Conservation (phyloP, 2,329 filamentous ascomycete genomes). For the Claviceps fusiformis region DNA sequence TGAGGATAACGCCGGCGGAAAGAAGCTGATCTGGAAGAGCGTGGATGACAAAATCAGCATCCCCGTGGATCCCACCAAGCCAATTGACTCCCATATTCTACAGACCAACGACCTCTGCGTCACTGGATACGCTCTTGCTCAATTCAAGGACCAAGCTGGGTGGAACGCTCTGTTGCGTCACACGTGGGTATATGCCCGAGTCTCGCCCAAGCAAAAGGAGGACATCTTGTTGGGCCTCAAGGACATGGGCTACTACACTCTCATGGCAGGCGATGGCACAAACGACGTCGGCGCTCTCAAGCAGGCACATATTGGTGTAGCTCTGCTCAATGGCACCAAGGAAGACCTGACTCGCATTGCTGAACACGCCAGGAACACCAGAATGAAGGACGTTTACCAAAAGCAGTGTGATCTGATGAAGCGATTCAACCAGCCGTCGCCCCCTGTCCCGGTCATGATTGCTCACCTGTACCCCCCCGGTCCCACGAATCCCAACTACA, state of each 20-base stretch:
- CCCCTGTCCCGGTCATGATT: conserved; percentile 85
- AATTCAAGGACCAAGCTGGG: conserved; percentile 70
- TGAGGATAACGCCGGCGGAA: conserved; percentile 70
- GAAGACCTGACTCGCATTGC: conserved; percentile 85
- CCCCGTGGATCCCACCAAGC: conserved; percentile 68
- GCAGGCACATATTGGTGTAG: conserved; percentile 94
- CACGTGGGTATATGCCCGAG: conserved; percentile 95
- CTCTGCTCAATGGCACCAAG: conserved; percentile 83
- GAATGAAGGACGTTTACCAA: conserved; percentile 98
- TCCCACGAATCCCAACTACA: conserved; percentile 81
- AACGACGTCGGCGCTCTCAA: conserved; percentile 97
- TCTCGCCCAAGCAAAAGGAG: conserved; percentile 97
- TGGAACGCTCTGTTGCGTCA: conserved; percentile 70
- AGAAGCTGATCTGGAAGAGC: conserved; percentile 84
- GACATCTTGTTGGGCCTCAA: conserved; percentile 94
- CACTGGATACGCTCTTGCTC: conserved; percentile 83
- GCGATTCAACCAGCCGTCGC: conserved; percentile 83
- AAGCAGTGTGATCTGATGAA: conserved; percentile 88
- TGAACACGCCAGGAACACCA: conserved; percentile 85
- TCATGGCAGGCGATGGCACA: conserved; percentile 97
- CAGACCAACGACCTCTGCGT: conserved; percentile 84
- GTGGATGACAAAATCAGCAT: conserved; percentile 83
- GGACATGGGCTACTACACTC: conserved; percentile 91
- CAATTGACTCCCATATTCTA: conserved; percentile 69
- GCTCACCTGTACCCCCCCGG: conserved; percentile 91